Percentiles rank a stretch among this genome's conserved stretches.
Conservation (phyloP, 129 eudicot genomes). For the Centella asiatica region DNA sequence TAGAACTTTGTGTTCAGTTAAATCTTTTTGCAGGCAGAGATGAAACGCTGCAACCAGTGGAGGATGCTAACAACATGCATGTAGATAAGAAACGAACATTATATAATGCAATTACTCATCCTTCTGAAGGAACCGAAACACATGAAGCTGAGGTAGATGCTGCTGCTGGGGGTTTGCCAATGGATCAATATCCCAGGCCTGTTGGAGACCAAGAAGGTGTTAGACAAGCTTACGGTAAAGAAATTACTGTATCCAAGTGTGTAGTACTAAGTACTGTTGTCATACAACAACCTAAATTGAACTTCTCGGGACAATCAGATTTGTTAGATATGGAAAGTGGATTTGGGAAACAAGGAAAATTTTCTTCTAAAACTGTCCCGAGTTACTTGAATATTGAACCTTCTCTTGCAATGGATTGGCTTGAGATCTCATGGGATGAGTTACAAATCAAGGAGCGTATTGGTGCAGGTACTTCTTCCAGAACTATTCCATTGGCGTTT, state of each 20-base stretch:
- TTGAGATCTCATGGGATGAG: conserved; percentile 95
- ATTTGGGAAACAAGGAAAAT: conserved; percentile 26
- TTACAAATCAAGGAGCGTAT: conserved; percentile 84
- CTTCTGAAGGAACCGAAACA: conserved; percentile 4
- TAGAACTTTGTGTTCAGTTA: background rate
- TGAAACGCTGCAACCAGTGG: conserved; percentile 4
- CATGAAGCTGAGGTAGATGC: conserved; percentile 13
- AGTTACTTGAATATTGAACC: conserved; percentile 83
- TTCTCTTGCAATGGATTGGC: conserved; percentile 96
- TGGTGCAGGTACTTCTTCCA: conserved; percentile 67
- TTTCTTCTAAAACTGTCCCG: conserved; percentile 38
- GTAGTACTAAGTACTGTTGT: conserved; percentile 13
- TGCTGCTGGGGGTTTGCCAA: conserved; percentile 10
- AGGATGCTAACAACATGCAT: conserved; percentile 11
- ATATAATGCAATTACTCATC: conserved; percentile 9
- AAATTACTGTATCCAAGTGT: conserved; percentile 19
- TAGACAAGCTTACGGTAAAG: conserved; percentile 26
- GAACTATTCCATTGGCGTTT: background rate
- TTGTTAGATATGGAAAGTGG: conserved; percentile 31
- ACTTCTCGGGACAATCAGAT: conserved; percentile 27
- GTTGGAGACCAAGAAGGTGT: conserved; percentile 32
- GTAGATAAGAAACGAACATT: conserved; percentile 4
- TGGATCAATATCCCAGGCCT: conserved; percentile 19
- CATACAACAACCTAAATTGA: conserved; percentile 16
- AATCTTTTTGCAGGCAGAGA: conserved; percentile 20